phyloP scores from a whole-genome alignment of 1,284 basidiomycete genomes.

The Ustilago vetiveriae region DNA sequence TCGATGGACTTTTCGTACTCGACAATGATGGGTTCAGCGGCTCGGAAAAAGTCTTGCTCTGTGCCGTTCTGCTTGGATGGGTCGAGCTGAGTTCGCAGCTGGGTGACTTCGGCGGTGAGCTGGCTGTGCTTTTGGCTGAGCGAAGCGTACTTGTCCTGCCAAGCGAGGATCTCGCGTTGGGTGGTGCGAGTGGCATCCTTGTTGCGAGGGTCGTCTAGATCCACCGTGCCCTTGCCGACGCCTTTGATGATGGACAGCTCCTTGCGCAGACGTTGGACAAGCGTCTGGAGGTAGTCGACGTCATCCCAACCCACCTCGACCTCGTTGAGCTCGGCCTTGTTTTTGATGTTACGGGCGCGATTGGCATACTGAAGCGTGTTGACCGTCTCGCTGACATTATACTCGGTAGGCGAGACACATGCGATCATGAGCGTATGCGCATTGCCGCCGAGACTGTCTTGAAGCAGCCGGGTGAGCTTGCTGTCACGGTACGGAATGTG shows the following conservation, averaged over 20 bases:
- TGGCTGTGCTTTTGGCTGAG: conserved; percentile 84
- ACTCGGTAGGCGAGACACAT: conserved; percentile 93
- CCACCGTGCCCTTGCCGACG: conserved; percentile 66
- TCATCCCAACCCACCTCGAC: conserved; percentile 99
- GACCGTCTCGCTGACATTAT: conserved; percentile 91
- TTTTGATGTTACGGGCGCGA: conserved; percentile 96
- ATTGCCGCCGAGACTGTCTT: conserved; percentile 98
- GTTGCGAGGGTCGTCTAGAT: conserved; percentile 35
- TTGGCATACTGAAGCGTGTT: conserved; percentile 99
- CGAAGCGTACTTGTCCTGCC: conserved; percentile 83
- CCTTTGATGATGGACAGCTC: conserved; percentile 83
- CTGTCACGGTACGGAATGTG: conserved; percentile 98
- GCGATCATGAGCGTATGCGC: conserved; percentile 99
- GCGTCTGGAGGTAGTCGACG: conserved; percentile 86
- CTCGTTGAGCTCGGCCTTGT: conserved; percentile 88
- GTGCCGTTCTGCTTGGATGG: conserved; percentile 67
- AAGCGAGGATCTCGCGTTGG: conserved; percentile 76
- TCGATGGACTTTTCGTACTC: conserved; percentile 98
- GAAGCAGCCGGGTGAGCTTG: conserved; percentile 88
- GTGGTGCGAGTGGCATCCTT: conserved; percentile 33
- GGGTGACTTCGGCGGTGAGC: conserved; percentile 84
- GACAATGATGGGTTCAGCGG: conserved; percentile 91
- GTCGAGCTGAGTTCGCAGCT: conserved; percentile 57
- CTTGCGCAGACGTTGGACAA: conserved; percentile 74
- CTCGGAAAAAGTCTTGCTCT: conserved; percentile 87